Base-by-base conservation (phyloP, 2,329 filamentous ascomycete species). In the Nemania abortiva region DNA sequence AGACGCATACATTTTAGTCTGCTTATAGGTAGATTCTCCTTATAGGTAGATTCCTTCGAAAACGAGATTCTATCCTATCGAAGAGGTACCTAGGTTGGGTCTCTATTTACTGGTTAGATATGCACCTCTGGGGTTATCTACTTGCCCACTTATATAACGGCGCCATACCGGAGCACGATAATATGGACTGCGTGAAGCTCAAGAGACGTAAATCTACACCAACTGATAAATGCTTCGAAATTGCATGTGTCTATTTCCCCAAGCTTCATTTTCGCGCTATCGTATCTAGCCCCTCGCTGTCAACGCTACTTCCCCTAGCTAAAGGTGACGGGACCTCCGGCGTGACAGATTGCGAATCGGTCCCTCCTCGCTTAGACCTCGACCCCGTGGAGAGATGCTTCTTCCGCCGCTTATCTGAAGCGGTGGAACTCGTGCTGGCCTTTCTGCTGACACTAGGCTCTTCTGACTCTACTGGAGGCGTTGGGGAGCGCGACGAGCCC, bases 301-400 rank as follows among this genome's bases (percentile, higher is more conserved):
- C 76, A 29, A 80, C 70, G 56, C 79, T 85, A 68, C 82, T 85
- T 72, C 86, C 86, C 60, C 80, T 82, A 6, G 85, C 84, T 68
- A 89, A 76, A 2, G 86, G 87, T 2, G 87, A 88, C 4, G 86
- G 81, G 20, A 82, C 82, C 50, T 89, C 87, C 0, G 87, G 87
- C 2, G 87, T 88, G 2, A 86, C 81, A 4, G 86, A 88, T 59
- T 87, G 79, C 3, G 84, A 84, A 55, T 88, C 86, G 3, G 80
- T 79, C 0, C 81, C 81, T 0, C 83, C 78, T 39, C 85, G 81
- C 74, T 82, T 85, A 20, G 82, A 73, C 69, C 81, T 82, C 27
- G 82, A 78, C 34, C 78, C 77, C 13, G 78, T 74, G 5, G 84
- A 81, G 10, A 82, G 77, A 52, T 82, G 79, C 79, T 86, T 88